A percentile compares a stretch with the other conserved stretches of the same genome.
Evolutionary conservation across 352 stramenopile species (phyloP).

Genomic region (Phytophthora pisi): DNA sequence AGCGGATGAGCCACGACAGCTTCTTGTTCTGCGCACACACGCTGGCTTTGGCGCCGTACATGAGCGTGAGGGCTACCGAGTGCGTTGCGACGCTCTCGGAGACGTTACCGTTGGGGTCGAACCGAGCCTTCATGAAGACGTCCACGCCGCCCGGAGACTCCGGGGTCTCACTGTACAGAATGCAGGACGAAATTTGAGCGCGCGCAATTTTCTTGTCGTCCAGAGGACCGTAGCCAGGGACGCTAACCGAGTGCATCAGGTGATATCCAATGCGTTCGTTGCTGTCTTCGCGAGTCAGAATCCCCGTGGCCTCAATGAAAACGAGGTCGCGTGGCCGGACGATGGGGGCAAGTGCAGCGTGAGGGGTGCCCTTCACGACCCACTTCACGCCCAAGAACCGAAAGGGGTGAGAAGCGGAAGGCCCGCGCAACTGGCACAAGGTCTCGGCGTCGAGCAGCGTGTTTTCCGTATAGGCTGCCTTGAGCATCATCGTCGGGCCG

Average conservation of each 20-base stretch:
- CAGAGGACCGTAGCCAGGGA: constrained; percentile 42
- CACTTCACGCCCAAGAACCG: constrained; percentile 59
- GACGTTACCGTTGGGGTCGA: constrained; percentile 39
- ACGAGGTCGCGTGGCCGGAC: constrained; percentile 48
- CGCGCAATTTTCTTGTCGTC: constrained; percentile 42
- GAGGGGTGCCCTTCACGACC: constrained; percentile 47
- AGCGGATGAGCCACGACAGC: constrained; percentile 42
- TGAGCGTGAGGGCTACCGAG: constrained; percentile 32
- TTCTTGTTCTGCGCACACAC: constrained; percentile 52
- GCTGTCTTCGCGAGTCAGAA: constrained; percentile 32
- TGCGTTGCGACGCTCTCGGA: constrained; percentile 30
- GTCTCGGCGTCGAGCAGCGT: constrained; percentile 57
- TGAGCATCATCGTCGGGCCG: constrained; percentile 50
- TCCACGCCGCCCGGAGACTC: constrained; percentile 27
- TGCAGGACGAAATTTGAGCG: constrained; percentile 43
- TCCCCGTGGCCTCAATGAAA: constrained; percentile 47
- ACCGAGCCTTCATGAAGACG: constrained; percentile 42
- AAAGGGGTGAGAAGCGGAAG: constrained; percentile 42
- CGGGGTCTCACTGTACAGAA: constrained; percentile 42
- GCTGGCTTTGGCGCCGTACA: constrained; percentile 28
- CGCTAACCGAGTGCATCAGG: constrained; percentile 52
- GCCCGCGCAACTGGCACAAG: constrained; percentile 50
- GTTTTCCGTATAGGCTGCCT: constrained; percentile 54
- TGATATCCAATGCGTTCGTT: constrained; percentile 50
- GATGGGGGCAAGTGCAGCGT: constrained; percentile 19